Base-by-base conservation (phyloP, 192 early-diverging fungal genomes). In the Coemansia sp. region DNA sequence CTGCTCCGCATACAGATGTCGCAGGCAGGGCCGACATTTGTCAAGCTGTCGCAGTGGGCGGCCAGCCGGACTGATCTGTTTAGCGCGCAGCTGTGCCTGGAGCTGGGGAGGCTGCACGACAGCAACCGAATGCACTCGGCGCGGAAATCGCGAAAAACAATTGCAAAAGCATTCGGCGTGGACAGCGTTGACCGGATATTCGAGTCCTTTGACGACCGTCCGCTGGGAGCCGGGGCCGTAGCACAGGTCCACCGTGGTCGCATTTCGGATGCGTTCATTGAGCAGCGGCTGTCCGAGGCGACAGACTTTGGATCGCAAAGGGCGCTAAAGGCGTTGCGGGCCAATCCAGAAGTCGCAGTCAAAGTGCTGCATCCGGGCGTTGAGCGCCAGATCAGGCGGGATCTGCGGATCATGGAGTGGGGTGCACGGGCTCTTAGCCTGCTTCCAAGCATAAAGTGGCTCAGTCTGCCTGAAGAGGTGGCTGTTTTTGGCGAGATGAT, bases 31-130 rank as follows among this genome's bases (percentile, higher is more conserved):
- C 95, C 97, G 9, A 93, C 97, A 9, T 98, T 97, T 76, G 93
- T 95, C 56, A 98, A 98, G 83, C 64, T 97, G 16, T 87, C 90
- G 5, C 97, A 98, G 83, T 98, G 94, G 90, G 90, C 94, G 0
- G 92, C 90, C 27, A 95, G 94, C 16, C 79, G 97, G 27, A 86
- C 87, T 18, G 97, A 98, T 62, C 69, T 98, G 2, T 92, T 97
- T 42, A 88, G 87, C 4, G 64, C 70, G 2, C 85, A 85, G 64
- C 70, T 97, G 18, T 95, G 94, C 62, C 49, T 57, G 12, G 85
- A 85, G 44, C 82, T 98, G 0, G 84, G 86, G 9, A 85, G 82
- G 44, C 80, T 98, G 11, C 97, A 98, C 46, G 91, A 91, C 42
- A 65, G 87, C 19, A 92, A 91, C 21, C 80, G 67, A 19, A 85